These are phyloP conservation scores for Endothia cerciana DNA, from an alignment of 2,329 filamentous ascomycete genomes.

Conservation along the genomic window DNA sequence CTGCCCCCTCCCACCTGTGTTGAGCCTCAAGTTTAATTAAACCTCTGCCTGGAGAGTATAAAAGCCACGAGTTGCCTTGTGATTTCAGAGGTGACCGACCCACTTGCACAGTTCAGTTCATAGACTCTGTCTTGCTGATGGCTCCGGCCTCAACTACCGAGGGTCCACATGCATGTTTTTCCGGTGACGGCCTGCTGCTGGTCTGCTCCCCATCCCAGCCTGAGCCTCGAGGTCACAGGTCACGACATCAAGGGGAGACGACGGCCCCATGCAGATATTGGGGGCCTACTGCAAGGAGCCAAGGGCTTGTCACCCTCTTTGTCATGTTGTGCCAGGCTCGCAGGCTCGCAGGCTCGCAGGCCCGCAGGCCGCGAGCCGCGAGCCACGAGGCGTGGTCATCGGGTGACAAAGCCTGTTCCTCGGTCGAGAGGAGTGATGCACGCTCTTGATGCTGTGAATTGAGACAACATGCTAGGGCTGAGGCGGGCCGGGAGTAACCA, in stretches of 20 bases:
- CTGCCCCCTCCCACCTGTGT: not conserved
- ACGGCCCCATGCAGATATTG: not conserved
- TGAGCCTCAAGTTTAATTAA: conserved; percentile 7
- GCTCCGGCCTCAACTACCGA: too few relatives aligned
- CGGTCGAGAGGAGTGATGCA: not conserved
- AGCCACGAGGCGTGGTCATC: not conserved
- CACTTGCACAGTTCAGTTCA: too few relatives aligned
- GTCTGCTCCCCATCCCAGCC: not conserved
- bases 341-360: too few relatives aligned
- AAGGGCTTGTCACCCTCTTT: not conserved
- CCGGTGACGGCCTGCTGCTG: too few relatives aligned
- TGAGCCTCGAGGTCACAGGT: not conserved
- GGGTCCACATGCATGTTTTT: too few relatives aligned
- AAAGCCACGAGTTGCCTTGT: not conserved
- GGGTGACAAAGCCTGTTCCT: not conserved
- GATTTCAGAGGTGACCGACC: not conserved
- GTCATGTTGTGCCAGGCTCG: not conserved
- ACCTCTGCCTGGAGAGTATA: not conserved
- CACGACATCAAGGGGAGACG: not conserved
- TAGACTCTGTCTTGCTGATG: too few relatives aligned
- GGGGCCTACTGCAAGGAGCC: not conserved
- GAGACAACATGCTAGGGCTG: not conserved
- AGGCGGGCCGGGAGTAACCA: not conserved
- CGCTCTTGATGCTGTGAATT: not conserved
- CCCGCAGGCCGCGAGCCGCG: not conserved